Conservation (phyloP, 2,329 filamentous ascomycete genomes). For the Paraconiothyrium brasiliense region DNA sequence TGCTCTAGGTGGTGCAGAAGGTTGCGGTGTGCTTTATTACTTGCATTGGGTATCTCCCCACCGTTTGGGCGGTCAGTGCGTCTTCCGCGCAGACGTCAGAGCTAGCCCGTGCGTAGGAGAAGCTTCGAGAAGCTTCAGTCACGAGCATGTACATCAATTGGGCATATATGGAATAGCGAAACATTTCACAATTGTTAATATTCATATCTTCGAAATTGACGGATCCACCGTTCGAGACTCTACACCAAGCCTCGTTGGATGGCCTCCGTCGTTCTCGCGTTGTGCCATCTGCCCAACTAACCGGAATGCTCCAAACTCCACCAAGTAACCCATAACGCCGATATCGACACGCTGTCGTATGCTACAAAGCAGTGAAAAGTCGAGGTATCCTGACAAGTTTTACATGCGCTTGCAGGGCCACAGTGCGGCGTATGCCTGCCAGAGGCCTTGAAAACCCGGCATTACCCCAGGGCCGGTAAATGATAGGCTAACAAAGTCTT, state of each 20-base stretch:
- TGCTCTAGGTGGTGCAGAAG: conserved; percentile 30
- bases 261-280: conserved; percentile 31
- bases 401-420: conserved; percentile 27
- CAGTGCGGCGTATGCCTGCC: background rate
- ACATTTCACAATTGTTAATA: conserved; percentile 23
- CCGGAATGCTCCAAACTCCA: conserved; percentile 47
- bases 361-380: conserved; percentile 47
- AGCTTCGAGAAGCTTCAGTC: conserved; percentile 49
- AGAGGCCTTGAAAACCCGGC: background rate
- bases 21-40: conserved; percentile 38
- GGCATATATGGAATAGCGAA: conserved; percentile 13
- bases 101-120: conserved; percentile 38
- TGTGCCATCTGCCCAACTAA: conserved; percentile 34
- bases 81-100: conserved; percentile 38
- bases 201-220: conserved; percentile 26
- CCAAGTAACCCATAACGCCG: conserved; percentile 42
- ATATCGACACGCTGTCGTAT: conserved; percentile 46
- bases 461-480: conserved; percentile 5
- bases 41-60: conserved; percentile 40
- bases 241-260: conserved; percentile 28
- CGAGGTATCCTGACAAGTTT: conserved; percentile 33
- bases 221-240: conserved; percentile 32
- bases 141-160: conserved; percentile 22
- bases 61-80: conserved; percentile 32
- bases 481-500: conserved; percentile 4